Conservation (phyloP, 225 moss, liverwort and hornwort genomes). For the Bryum argenteum region DNA sequence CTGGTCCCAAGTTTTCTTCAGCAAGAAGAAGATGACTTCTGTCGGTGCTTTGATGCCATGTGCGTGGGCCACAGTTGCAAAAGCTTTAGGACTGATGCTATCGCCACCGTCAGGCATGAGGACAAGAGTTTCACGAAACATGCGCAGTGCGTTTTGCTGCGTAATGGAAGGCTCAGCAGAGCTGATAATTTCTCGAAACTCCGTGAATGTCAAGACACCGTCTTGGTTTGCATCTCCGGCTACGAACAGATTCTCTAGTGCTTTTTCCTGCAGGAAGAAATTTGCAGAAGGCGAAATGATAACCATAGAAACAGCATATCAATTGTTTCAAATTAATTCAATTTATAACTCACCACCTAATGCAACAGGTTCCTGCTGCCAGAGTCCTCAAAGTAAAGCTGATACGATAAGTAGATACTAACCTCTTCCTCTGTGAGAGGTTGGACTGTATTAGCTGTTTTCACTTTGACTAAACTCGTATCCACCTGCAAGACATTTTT, state of each 20-base stretch:
- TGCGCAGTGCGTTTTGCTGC: slow-evolving; percentile 77
- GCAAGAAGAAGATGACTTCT: slow-evolving; percentile 60
- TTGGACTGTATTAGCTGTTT: slow-evolving; percentile 31
- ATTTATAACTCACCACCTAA: background rate
- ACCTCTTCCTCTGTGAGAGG: slow-evolving; percentile 63
- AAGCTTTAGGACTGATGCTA: slow-evolving; percentile 90
- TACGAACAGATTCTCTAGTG: slow-evolving; percentile 81
- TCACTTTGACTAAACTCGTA: slow-evolving; percentile 34
- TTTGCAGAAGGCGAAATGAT: background rate
- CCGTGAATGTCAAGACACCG: slow-evolving; percentile 87
- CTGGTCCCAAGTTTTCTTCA: slow-evolving; percentile 94
- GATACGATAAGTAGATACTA: slow-evolving; percentile 10
- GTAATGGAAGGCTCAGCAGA: slow-evolving; percentile 79
- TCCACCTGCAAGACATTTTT: slow-evolving; percentile 45
- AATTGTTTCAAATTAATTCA: slow-evolving; percentile 12
- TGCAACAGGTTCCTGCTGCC: slow-evolving; percentile 1
- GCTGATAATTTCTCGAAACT: slow-evolving; percentile 88
- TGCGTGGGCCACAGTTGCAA: slow-evolving; percentile 91
- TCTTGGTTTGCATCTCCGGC: slow-evolving; percentile 98
- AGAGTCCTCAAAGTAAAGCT: background rate
- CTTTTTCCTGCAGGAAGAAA: slow-evolving; percentile 58
- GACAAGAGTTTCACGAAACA: slow-evolving; percentile 92
- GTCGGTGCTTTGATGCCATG: slow-evolving; percentile 85
- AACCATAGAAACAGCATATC: background rate
- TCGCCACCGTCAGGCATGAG: slow-evolving; percentile 94